Base-by-base conservation (phyloP, 352 stramenopile species). In the Globisporangium iwayamae region DNA sequence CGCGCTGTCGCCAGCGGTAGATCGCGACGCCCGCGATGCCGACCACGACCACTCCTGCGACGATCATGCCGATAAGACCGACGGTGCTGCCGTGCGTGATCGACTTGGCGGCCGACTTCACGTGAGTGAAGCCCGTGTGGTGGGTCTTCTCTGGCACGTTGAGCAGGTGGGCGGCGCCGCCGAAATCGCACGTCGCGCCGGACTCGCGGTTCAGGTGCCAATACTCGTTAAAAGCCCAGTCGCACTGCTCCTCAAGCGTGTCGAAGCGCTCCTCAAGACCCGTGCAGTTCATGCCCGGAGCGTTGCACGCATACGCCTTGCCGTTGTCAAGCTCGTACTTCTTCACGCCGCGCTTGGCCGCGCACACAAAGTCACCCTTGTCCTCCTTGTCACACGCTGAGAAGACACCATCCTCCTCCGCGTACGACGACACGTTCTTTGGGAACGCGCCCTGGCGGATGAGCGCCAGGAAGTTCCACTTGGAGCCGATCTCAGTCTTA, bases 391-490 rank as follows among this genome's bases (percentile, higher is more conserved):
- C 53, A 57, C 82, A 93, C 0, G 84, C 81, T n/a, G 79, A 68
- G 55, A 85, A 85, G 4, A 93, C 81, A 14, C 79, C 81, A 36
- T 84, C 77, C n/a, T 83, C 64, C 10, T 67, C 60, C 25, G 52
- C 56, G 63, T 91, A 93, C 50, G 70, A 71, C 28, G 79, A 89
- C 43, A 93, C 77, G 62, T 91, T 91, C 62, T 88, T 89, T 3
- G 85, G 85, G 67, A 93, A 87, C 14, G 69, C 72, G 10, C 84
- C 83, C n/a, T 77, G 32, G 38, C 78, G 79, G 56, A 85, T 68
- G 22, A 90, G 67, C 41, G 79, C 66, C 63, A 98, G 76, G 63
- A 97, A 98, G 55, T 86, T 91, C 94, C 94, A 98, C n/a, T 83
- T 75, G 20, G 87, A 82, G 43, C 90, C 89, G 13, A 98, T 70